Conservation (phyloP, 2,329 filamentous ascomycete genomes). For the Lecanicillium sp. region DNA sequence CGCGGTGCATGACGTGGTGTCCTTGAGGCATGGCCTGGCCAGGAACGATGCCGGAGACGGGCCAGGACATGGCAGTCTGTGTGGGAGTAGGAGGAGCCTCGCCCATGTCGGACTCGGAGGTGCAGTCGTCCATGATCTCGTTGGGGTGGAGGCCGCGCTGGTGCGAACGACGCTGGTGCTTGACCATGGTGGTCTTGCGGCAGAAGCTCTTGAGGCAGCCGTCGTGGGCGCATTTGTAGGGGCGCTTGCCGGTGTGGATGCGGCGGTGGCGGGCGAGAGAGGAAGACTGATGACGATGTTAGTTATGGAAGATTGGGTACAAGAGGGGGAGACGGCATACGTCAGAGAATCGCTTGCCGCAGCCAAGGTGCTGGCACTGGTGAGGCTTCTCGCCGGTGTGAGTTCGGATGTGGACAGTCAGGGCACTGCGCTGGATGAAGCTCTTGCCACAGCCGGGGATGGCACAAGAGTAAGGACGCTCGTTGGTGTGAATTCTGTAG, state of each 20-base stretch:
- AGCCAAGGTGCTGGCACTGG: conserved; percentile 58
- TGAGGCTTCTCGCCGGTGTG: conserved; percentile 69
- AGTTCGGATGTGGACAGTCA: conserved; percentile 65
- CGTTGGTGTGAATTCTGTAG: conserved; percentile 66
- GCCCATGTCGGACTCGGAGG: conserved; percentile 51
- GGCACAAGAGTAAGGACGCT: conserved; percentile 59
- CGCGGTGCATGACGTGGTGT: conserved; percentile 39
- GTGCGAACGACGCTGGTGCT: conserved; percentile 58
- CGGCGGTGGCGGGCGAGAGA: conserved; percentile 59
- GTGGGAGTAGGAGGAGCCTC: conserved; percentile 54
- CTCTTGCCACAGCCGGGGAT: conserved; percentile 59
- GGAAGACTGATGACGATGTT: conserved; percentile 44
- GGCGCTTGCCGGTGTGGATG: conserved; percentile 62
- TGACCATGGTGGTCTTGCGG: conserved; percentile 66
- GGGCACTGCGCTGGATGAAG: conserved; percentile 64
- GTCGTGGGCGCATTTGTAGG: conserved; percentile 56
- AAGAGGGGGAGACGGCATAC: conserved; percentile 37
- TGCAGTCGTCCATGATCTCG: conserved; percentile 47
- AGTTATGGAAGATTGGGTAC: neutral
- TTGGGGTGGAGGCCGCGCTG: conserved; percentile 52
- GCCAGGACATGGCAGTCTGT: conserved; percentile 47
- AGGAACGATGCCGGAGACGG: conserved; percentile 35
- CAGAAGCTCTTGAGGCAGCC: conserved; percentile 65
- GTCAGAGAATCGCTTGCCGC: conserved; percentile 64
- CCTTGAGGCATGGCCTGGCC: conserved; percentile 32